These are phyloP conservation scores for Aristolochia fimbriata DNA, from an alignment of 164 flowering plant species.

Conservation along the genomic window DNA sequence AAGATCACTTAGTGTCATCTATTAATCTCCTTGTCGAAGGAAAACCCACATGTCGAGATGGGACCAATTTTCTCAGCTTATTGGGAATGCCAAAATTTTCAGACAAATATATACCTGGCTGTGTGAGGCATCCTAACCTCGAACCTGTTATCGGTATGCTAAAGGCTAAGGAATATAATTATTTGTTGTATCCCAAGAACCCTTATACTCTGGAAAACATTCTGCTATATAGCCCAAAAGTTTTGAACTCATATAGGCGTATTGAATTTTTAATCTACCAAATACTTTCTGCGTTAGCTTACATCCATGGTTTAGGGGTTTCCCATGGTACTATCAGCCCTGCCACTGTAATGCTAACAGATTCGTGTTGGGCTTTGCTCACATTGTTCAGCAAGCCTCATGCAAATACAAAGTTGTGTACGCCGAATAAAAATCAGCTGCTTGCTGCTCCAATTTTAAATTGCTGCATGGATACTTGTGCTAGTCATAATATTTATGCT, in stretches of 20 bases:
- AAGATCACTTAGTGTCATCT: slow-evolving; percentile 58
- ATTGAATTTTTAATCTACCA: slow-evolving; percentile 68
- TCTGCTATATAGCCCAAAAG: slow-evolving; percentile 63
- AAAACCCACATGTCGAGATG: slow-evolving; percentile 45
- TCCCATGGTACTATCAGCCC: slow-evolving; percentile 67
- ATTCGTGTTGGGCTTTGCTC: slow-evolving; percentile 71
- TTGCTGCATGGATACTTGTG: slow-evolving; percentile 39
- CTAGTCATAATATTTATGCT: slow-evolving; percentile 46
- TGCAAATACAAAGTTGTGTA: slow-evolving; percentile 10
- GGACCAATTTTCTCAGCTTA: slow-evolving; percentile 49
- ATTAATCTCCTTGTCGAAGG: slow-evolving; percentile 53
- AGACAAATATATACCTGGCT: slow-evolving; percentile 44
- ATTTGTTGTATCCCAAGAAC: slow-evolving; percentile 46
- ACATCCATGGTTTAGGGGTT: slow-evolving; percentile 66
- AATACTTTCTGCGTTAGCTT: slow-evolving; percentile 64
- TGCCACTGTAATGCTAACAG: slow-evolving; percentile 53
- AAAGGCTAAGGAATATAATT: slow-evolving; percentile 30
- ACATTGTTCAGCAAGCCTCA: slow-evolving; percentile 25
- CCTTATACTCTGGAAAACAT: slow-evolving; percentile 67
- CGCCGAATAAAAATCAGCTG: slow-evolving; percentile 10
- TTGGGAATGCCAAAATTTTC: slow-evolving; percentile 64
- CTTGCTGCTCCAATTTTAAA: slow-evolving; percentile 11
- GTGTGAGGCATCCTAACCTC: slow-evolving; percentile 87
- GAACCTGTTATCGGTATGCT: slow-evolving; percentile 64
- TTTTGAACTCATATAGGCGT: slow-evolving; percentile 68